Percentiles rank a stretch among this genome's conserved stretches.
Evolutionary conservation across 768 basidiomycete species (phyloP).

Genomic region (Cyclocybe cylindracea): DNA sequence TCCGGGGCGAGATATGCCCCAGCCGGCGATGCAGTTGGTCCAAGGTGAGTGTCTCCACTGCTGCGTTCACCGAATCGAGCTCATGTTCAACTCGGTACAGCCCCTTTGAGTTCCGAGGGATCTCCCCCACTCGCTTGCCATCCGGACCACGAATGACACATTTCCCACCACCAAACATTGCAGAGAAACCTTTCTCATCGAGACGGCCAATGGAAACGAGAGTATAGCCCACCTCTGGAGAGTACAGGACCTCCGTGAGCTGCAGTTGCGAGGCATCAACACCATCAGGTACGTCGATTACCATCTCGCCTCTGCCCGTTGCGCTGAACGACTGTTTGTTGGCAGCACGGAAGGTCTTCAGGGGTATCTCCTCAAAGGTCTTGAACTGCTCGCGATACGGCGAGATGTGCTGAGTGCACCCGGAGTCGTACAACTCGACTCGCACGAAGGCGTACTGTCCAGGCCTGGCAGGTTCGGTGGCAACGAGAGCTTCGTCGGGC

Average conservation of each 20-base stretch:
- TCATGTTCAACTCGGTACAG: slow-evolving; percentile 27
- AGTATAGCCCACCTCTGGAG: too few relatives aligned
- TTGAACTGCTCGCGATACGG: too few relatives aligned
- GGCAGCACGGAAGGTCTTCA: too few relatives aligned
- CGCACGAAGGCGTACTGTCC: not conserved
- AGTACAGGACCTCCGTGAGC: too few relatives aligned
- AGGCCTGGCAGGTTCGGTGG: not conserved
- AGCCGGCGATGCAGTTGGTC: slow-evolving; percentile 26
- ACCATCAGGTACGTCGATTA: too few relatives aligned
- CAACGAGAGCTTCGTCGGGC: not conserved
- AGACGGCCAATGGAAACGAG: too few relatives aligned
- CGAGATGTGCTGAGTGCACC: slow-evolving; percentile 26
- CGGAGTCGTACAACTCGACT: slow-evolving; percentile 29
- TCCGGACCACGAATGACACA: slow-evolving; percentile 21
- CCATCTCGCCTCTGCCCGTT: too few relatives aligned
- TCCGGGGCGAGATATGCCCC: slow-evolving; percentile 29
- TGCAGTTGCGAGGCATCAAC: too few relatives aligned
- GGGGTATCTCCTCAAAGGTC: too few relatives aligned
- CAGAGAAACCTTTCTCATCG: not conserved
- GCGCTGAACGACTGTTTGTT: too few relatives aligned
- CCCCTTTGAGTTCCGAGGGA: slow-evolving; percentile 23
- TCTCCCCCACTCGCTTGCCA: slow-evolving; percentile 15
- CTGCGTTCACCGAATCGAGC: slow-evolving; percentile 12
- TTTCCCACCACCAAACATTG: slow-evolving; percentile 26
- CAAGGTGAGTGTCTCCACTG: slow-evolving; percentile 21